A percentile compares a stretch with the other conserved stretches of the same genome.
phyloP scores from a whole-genome alignment of 768 basidiomycete species.

The Tylopilus rubrobrunneus region DNA sequence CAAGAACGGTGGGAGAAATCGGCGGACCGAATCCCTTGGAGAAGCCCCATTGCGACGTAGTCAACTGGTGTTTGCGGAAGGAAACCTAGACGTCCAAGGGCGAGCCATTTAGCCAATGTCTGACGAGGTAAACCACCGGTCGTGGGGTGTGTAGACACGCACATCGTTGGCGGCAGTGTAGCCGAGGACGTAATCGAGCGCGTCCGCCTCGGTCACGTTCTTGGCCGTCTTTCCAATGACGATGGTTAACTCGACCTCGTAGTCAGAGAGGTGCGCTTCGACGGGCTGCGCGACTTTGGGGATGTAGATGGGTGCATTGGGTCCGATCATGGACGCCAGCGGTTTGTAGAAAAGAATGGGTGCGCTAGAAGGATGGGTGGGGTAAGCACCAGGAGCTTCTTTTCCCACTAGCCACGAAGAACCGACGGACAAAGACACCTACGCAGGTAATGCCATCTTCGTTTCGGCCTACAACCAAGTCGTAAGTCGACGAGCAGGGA shows the following conservation, averaged over 20 bases:
- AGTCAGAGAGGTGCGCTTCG: constrained; percentile 70
- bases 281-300: constrained; percentile 68
- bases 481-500: not conserved
- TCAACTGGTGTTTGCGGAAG: constrained; percentile 79
- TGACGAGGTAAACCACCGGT: not conserved
- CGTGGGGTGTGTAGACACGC: constrained; percentile 10
- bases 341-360: constrained; percentile 84
- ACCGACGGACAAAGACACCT: constrained; percentile 20
- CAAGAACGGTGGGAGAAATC: not conserved
- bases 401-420: not conserved
- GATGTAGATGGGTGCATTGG: constrained; percentile 59
- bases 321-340: constrained; percentile 63
- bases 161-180: constrained; percentile 83
- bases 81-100: constrained; percentile 42
- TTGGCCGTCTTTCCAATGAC: constrained; percentile 81
- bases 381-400: not conserved
- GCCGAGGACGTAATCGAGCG: constrained; percentile 81
- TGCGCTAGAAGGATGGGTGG: constrained; percentile 37
- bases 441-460: constrained; percentile 62
- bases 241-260: constrained; percentile 77
- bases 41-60: constrained; percentile 82
- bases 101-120: not conserved
- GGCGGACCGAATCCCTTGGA: constrained; percentile 78
- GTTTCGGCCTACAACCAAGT: constrained; percentile 53
- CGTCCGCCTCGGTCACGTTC: constrained; percentile 75